Percentiles rank a stretch among this genome's conserved stretches.
phyloP scores from a whole-genome alignment of 2,329 filamentous ascomycete species.

The Penicillium polonicum region DNA sequence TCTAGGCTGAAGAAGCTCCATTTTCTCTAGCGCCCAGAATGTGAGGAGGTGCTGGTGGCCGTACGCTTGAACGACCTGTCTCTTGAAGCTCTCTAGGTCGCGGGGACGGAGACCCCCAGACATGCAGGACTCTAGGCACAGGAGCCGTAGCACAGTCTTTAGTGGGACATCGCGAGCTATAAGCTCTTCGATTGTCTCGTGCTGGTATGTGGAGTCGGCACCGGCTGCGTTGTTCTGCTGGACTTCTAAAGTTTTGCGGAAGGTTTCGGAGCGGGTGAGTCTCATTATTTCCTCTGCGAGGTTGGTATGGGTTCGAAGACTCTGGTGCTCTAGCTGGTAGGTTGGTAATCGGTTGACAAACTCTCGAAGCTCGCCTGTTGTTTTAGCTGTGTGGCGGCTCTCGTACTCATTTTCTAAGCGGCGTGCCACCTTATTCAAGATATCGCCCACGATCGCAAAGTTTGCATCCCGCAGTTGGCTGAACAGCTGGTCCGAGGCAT shows the following conservation, averaged over 20 bases:
- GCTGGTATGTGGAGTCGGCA: conserved; percentile 81
- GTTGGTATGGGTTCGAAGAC: conserved; percentile 85
- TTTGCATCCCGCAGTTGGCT: conserved; percentile 86
- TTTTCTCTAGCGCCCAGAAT: conserved; percentile 80
- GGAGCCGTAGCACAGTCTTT: conserved; percentile 74
- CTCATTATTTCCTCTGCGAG: conserved; percentile 95
- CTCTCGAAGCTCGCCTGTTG: conserved; percentile 84
- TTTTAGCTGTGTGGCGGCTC: conserved; percentile 79
- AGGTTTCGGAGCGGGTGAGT: conserved; percentile 82
- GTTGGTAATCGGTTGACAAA: conserved; percentile 92
- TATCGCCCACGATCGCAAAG: conserved; percentile 86
- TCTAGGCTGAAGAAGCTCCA: conserved; percentile 78
- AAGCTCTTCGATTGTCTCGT: conserved; percentile 90
- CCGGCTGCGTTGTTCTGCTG: conserved; percentile 94
- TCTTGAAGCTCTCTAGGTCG: conserved; percentile 86
- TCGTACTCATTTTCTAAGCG: conserved; percentile 86
- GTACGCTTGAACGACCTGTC: conserved; percentile 85
- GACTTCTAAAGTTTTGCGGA: conserved; percentile 83
- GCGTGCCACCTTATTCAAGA: conserved; percentile 87
- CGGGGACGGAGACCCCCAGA: conserved; percentile 83
- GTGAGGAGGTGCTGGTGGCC: conserved; percentile 94
- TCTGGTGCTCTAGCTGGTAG: conserved; percentile 91
- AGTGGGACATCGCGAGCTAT: conserved; percentile 83
- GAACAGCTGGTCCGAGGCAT: conserved; percentile 86
- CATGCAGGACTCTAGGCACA: conserved; percentile 90